Evolutionary conservation across 2,329 filamentous ascomycete species (phyloP).

Genomic region (Aspergillus ochraceoroseus): DNA sequence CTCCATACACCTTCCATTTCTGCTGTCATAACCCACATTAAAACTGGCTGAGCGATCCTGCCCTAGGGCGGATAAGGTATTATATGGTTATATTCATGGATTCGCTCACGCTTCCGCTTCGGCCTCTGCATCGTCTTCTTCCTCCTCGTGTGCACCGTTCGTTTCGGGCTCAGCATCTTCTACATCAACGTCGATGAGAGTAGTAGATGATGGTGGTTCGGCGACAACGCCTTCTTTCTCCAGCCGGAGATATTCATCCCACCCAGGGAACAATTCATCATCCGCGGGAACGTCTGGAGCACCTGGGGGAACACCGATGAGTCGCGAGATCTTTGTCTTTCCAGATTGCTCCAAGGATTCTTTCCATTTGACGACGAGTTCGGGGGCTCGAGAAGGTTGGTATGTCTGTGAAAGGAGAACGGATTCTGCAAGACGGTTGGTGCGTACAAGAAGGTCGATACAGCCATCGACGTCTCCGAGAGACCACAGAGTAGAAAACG

Average conservation of each 20-base stretch:
- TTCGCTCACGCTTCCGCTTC: slow-evolving; percentile 18
- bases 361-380: slow-evolving; percentile 75
- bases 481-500: slow-evolving; percentile 86
- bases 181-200: slow-evolving; percentile 41
- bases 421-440: slow-evolving; percentile 75
- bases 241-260: slow-evolving; percentile 81
- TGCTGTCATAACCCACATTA: slow-evolving; percentile 9
- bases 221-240: slow-evolving; percentile 64
- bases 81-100: not conserved
- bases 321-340: slow-evolving; percentile 76
- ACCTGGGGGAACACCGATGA: slow-evolving; percentile 74
- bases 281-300: slow-evolving; percentile 53
- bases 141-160: slow-evolving; percentile 33
- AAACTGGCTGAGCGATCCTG: not conserved
- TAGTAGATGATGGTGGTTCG: slow-evolving; percentile 37
- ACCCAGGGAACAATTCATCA: slow-evolving; percentile 89
- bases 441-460: slow-evolving; percentile 71
- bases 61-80: not conserved
- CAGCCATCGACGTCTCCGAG: slow-evolving; percentile 77
- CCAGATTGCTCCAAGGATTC: slow-evolving; percentile 73
- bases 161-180: slow-evolving; percentile 30
- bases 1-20: slow-evolving; percentile 3
- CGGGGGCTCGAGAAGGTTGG: slow-evolving; percentile 69
- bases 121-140: slow-evolving; percentile 30
- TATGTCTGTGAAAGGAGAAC: slow-evolving; percentile 94